A percentile compares a stretch with the other conserved stretches of the same genome.
Conservation (phyloP, 352 stramenopile genomes). For the Phytophthora idaei region DNA sequence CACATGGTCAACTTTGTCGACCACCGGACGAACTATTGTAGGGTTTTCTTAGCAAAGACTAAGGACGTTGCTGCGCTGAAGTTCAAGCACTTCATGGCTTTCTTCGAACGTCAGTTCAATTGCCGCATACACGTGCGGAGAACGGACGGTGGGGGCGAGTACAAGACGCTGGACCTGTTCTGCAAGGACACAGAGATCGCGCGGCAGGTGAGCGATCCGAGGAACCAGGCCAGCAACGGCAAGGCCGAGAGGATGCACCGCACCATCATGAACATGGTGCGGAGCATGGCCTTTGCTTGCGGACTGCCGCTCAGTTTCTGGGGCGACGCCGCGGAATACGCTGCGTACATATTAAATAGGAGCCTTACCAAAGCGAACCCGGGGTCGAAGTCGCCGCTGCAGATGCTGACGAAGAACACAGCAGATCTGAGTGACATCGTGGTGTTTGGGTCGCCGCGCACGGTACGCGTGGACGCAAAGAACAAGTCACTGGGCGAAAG, state of each 20-base stretch:
- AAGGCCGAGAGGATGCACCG: constrained; percentile 41
- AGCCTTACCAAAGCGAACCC: constrained; percentile 26
- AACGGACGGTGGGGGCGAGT: background rate
- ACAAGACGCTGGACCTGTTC: background rate
- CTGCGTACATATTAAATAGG: constrained; percentile 34
- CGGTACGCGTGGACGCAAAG: background rate
- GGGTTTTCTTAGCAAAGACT: background rate
- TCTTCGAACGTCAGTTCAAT: background rate
- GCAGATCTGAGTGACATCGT: constrained; percentile 9
- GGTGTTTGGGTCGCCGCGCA: background rate
- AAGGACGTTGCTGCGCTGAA: constrained; percentile 6
- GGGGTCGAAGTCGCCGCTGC: constrained; percentile 4
- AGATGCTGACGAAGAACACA: constrained; percentile 10
- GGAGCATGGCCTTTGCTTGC: constrained; percentile 38
- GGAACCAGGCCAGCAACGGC: constrained; percentile 21
- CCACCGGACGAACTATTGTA: constrained; percentile 3
- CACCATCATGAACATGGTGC: constrained; percentile 36
- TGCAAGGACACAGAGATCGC: background rate
- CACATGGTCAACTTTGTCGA: constrained; percentile 9
- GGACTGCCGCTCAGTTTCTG: constrained; percentile 29
- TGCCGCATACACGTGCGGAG: background rate
- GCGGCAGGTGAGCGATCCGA: background rate
- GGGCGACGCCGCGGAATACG: constrained; percentile 33
- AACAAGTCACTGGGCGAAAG: background rate
- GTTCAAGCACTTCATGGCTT: constrained; percentile 4